Base-by-base conservation (phyloP, 257 asterid genomes). In the Dorcoceras hygrometricum region DNA sequence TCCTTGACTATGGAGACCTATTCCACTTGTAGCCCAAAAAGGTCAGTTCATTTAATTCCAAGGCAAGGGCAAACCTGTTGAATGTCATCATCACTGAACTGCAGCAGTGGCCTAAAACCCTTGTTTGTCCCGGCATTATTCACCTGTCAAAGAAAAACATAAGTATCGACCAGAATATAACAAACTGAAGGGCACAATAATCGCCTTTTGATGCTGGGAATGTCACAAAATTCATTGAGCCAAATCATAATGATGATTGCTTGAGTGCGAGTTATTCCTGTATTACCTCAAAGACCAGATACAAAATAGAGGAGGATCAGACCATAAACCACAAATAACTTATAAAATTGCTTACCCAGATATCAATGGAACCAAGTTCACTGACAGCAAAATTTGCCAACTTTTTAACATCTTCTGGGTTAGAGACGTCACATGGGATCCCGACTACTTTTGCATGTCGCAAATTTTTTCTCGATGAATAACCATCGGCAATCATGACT, bases 51-150 rank as follows among this genome's bases (percentile, higher is more conserved):
- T 23, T 27, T 59, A 26, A 51, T 72, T 24, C 54, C 8, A 68
- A 48, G 71, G 62, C 81, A 62, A 70, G 34, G 71, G 62, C 79
- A 62, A 65, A 93, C 97, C 95, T 93, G 97, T 66, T 77, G 88
- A 66, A 93, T 86, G 74, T 93, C 99, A 61, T 82, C 86, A 65
- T 93, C 88, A 55, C 64, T 80, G 75, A 93, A 93, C 79, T 90
- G 85, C 74, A 90, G 83, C 81, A 90, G 84, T 59, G 99, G 99
- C 78, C 99, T 81, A 76, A 93, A 93, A 65, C 99, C 99, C 79
- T 90, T 93, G 85, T 93, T 93, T n/a, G 87, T 85, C 75, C 99
- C 99, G 0, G 99, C 99, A 69, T 93, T 93, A 74, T 93, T 93
- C 57, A 93, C 89, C 97, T 93, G 87, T 65, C 58, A n/a, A 57